Evolutionary conservation across 106 monocot species (phyloP).

Genomic region (Dactylorhiza incarnata): DNA sequence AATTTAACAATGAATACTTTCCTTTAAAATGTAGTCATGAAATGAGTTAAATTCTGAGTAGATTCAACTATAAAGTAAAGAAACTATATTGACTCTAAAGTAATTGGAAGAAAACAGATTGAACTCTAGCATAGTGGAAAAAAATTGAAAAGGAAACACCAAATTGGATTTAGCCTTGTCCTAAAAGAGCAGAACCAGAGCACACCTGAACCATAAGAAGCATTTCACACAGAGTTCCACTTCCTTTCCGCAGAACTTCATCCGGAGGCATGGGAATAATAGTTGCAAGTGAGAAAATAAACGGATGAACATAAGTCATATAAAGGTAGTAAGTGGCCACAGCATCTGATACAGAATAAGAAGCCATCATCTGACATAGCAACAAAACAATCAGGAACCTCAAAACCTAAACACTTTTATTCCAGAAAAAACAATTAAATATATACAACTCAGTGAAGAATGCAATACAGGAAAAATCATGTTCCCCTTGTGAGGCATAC

Average conservation of each 20-base stretch:
- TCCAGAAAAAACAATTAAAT: neutral
- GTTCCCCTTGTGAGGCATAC: neutral
- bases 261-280: constrained; percentile 98
- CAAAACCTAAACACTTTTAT: neutral
- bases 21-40: neutral
- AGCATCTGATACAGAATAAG: constrained; percentile 99
- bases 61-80: neutral
- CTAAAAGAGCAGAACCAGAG: neutral
- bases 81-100: neutral
- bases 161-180: neutral
- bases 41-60: neutral
- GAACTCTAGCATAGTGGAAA: neutral
- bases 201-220: constrained; percentile 98
- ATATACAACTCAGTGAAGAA: neutral
- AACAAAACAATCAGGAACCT: constrained; percentile 5
- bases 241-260: constrained; percentile 96
- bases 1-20: neutral
- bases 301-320: constrained; percentile 98
- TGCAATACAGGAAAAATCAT: neutral
- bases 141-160: neutral
- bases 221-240: constrained; percentile 98
- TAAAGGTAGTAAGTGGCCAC: constrained; percentile 97
- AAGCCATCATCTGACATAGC: constrained; percentile 85
- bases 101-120: neutral
- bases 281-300: constrained; percentile 98